A percentile compares a stretch with the other conserved stretches of the same genome.
phyloP scores from a whole-genome alignment of 2,329 filamentous ascomycete species.

The Ophiostoma triangulosporum region DNA sequence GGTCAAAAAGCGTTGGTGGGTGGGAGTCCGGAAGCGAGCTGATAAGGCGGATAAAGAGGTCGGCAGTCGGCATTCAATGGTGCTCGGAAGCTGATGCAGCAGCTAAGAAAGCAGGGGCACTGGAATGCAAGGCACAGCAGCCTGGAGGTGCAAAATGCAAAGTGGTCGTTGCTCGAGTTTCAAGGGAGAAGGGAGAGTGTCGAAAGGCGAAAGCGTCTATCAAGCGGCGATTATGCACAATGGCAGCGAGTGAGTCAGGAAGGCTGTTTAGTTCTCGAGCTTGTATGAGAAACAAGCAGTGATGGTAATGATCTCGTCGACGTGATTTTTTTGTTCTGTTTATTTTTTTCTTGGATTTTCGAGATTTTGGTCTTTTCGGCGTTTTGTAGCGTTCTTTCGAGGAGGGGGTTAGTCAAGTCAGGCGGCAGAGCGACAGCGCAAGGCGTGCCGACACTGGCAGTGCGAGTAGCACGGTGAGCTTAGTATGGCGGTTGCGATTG shows the following conservation, averaged over 20 bases:
- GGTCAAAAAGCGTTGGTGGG: neutral
- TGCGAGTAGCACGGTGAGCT: neutral
- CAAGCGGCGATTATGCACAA: neutral
- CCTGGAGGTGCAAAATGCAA: too few relatives aligned
- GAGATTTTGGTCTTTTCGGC: neutral
- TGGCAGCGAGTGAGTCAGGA: neutral
- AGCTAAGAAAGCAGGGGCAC: neutral
- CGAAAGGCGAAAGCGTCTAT: neutral
- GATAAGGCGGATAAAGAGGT: neutral
- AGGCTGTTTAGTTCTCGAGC: neutral
- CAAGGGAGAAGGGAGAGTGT: neutral
- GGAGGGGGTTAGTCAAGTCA: neutral
- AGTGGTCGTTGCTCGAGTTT: neutral
- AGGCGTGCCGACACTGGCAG: neutral
- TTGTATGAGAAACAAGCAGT: neutral
- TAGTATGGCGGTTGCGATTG: neutral
- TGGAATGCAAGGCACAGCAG: too few relatives aligned
- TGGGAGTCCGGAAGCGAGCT: neutral
- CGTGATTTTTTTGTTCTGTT: neutral
- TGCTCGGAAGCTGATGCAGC: neutral
- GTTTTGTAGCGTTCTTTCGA: neutral
- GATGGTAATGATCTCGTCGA: neutral
- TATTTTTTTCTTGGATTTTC: neutral
- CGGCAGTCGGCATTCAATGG: neutral
- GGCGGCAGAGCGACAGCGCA: neutral